phyloP scores from a whole-genome alignment of 495 filamentous ascomycete species.

The Lepidopterella palustris region DNA sequence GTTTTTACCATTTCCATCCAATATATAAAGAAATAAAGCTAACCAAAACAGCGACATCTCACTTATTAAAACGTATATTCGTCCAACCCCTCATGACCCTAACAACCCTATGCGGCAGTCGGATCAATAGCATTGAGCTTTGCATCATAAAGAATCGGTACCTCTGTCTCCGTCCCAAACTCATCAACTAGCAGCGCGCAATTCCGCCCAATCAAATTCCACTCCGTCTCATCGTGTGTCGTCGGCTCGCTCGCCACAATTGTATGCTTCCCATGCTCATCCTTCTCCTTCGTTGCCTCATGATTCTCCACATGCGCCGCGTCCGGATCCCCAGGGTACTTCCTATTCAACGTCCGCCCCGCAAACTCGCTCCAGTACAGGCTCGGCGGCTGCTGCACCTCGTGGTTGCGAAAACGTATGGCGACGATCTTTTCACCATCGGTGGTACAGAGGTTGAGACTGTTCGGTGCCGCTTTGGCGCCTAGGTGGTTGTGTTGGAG shows the following conservation, averaged over 20 bases:
- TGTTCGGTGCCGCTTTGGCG: conserved; percentile 26
- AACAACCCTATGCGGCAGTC: neutral
- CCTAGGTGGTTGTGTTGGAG: conserved; percentile 39
- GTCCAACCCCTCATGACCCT: neutral
- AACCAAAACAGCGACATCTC: no score
- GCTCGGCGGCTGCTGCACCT: conserved; percentile 42
- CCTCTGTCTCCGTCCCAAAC: conserved; percentile 26
- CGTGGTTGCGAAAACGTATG: conserved; percentile 44
- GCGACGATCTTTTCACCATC: conserved; percentile 38
- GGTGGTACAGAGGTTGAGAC: conserved; percentile 27
- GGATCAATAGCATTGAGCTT: conserved; percentile 23
- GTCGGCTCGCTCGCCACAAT: conserved; percentile 49
- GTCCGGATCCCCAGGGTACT: conserved; percentile 43
- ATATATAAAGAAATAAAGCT: no score
- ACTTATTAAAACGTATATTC: no score
- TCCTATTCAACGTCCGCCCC: conserved; percentile 43
- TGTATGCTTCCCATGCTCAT: conserved; percentile 41
- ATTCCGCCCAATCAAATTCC: conserved; percentile 45
- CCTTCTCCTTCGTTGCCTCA: conserved; percentile 25
- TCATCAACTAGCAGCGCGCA: conserved; percentile 29
- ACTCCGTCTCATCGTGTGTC: conserved; percentile 43
- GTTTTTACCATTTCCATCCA: no score
- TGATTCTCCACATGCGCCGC: conserved; percentile 31
- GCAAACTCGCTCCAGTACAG: conserved; percentile 46
- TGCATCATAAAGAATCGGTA: conserved; percentile 22